Percentiles rank a stretch among this genome's conserved stretches.
Evolutionary conservation across 495 filamentous ascomycete genomes (phyloP).

Genomic region (Penicillium pancosmium): DNA sequence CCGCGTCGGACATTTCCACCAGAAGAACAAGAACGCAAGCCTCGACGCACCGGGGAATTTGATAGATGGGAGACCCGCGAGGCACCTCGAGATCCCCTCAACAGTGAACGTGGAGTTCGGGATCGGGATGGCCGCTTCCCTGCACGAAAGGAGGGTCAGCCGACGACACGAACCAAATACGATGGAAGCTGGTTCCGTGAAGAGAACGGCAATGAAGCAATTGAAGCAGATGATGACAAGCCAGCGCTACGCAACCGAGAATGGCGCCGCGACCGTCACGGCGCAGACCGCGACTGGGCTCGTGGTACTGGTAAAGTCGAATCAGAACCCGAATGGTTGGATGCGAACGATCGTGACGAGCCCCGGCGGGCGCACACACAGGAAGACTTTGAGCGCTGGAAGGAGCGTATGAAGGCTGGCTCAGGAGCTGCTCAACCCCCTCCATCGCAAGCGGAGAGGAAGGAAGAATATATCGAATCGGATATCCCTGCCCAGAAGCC

Average conservation of each 20-base stretch:
- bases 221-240: conserved; percentile 59
- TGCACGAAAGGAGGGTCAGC: conserved; percentile 47
- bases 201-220: conserved; percentile 52
- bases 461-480: conserved; percentile 35
- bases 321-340: conserved; percentile 85
- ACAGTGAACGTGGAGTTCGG: conserved; percentile 43
- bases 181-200: conserved; percentile 62
- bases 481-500: conserved; percentile 28
- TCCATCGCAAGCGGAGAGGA: conserved; percentile 52
- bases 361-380: conserved; percentile 70
- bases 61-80: conserved; percentile 56
- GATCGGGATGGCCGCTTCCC: conserved; percentile 53
- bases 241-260: conserved; percentile 60
- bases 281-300: conserved; percentile 65
- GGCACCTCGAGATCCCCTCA: conserved; percentile 51
- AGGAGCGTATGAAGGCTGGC: conserved; percentile 83
- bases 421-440: conserved; percentile 30
- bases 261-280: conserved; percentile 63
- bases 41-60: conserved; percentile 64
- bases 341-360: conserved; percentile 72
- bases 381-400: conserved; percentile 95
- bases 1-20: conserved; percentile 54
- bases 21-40: conserved; percentile 57
- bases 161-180: conserved; percentile 49
- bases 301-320: conserved; percentile 55